Evolutionary conservation across 2,329 filamentous ascomycete species (phyloP).

Genomic region (Monosporascus ibericus): DNA sequence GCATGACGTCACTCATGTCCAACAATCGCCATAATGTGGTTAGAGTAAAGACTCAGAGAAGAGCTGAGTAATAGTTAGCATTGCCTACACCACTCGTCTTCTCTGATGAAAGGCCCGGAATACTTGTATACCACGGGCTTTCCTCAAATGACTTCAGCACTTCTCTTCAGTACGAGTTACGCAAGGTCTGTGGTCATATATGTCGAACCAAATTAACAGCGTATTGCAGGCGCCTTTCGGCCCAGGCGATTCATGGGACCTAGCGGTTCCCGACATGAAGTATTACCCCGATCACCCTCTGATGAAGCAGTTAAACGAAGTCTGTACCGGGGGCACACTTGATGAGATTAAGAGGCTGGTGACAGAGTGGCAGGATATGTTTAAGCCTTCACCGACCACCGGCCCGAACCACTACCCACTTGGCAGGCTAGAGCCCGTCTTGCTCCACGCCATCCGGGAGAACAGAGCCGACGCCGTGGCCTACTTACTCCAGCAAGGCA

Average conservation of each 20-base stretch:
- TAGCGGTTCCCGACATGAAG: constrained; percentile 2
- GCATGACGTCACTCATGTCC: no score
- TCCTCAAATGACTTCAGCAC: no score
- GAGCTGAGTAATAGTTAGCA: no score
- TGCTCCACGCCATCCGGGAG: constrained; percentile 3
- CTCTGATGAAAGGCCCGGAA: no score
- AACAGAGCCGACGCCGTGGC: constrained; percentile 4
- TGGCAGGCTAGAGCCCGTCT: constrained; percentile 3
- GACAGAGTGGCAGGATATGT: constrained; percentile 3
- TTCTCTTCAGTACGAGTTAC: no score
- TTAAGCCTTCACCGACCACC: background rate
- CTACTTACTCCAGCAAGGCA: constrained; percentile 3
- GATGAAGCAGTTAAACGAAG: constrained; percentile 4
- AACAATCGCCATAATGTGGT: no score
- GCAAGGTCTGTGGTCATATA: no score
- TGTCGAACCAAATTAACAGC: no score
- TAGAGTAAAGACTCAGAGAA: no score
- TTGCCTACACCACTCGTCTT: no score
- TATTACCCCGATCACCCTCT: constrained; percentile 8
- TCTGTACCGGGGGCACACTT: constrained; percentile 2
- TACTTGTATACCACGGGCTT: no score
- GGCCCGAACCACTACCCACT: constrained; percentile 4
- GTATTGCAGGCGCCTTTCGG: no score
- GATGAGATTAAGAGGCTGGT: constrained; percentile 2
- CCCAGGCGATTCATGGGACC: constrained; percentile 2